Conservation (phyloP, 129 eudicot genomes). For the Erigeron canadensis region DNA sequence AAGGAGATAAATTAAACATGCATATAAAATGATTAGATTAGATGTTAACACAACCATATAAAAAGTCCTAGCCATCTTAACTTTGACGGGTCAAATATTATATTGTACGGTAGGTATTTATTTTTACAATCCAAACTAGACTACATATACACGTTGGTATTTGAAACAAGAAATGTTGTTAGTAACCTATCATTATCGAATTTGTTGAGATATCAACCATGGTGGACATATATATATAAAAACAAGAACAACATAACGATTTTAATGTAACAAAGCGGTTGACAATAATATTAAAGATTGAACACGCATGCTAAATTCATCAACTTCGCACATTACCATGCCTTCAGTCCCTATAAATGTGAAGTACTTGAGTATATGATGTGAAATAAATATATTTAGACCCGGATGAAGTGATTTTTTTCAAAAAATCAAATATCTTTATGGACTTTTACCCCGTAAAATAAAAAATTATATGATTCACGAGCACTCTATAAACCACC, state of each 20-base stretch:
- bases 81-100: no score
- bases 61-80: neutral
- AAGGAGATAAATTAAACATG: no score
- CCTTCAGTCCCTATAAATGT: neutral
- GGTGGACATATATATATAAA: neutral
- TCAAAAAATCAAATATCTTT: no score
- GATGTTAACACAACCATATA: no score
- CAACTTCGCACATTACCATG: slow-evolving; percentile 23
- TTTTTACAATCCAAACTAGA: neutral
- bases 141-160: neutral
- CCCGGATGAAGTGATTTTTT: no score
- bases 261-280: neutral
- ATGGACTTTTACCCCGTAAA: no score
- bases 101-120: neutral
- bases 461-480: no score
- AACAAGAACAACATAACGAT: neutral
- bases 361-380: neutral
- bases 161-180: neutral
- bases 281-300: slow-evolving; percentile 13
- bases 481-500: no score
- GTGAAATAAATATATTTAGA: neutral
- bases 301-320: slow-evolving; percentile 19
- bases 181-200: neutral
- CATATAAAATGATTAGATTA: no score
- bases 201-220: slow-evolving; percentile 1